A percentile compares a stretch with the other conserved stretches of the same genome.
Evolutionary conservation across 2,329 filamentous ascomycete genomes (phyloP).

Genomic region (Didymella keratinophila): DNA sequence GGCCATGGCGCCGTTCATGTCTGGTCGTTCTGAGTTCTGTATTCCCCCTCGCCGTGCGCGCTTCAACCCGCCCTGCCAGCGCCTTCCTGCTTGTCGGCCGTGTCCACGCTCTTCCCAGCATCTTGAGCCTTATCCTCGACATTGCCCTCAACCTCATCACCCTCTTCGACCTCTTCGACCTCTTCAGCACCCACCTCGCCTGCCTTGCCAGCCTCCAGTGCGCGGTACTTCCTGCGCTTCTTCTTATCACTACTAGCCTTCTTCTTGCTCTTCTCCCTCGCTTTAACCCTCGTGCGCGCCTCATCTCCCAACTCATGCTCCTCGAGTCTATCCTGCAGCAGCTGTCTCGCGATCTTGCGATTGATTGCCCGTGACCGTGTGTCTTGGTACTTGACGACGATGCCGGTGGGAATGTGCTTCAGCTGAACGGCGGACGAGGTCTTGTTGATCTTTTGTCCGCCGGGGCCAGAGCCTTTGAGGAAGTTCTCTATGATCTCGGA

Average conservation of each 20-base stretch:
- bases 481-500: slow-evolving; percentile 83
- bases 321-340: slow-evolving; percentile 82
- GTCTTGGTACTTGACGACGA: slow-evolving; percentile 93
- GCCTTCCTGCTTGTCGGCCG: slow-evolving; percentile 1
- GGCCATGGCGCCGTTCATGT: background rate
- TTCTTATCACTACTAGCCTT: slow-evolving; percentile 84
- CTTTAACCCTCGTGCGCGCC: slow-evolving; percentile 71
- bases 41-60: background rate
- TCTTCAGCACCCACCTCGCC: slow-evolving; percentile 73
- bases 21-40: background rate
- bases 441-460: slow-evolving; percentile 99
- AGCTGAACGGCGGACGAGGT: slow-evolving; percentile 94
- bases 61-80: slow-evolving; percentile 11
- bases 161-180: slow-evolving; percentile 63
- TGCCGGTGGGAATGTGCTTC: slow-evolving; percentile 85
- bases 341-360: slow-evolving; percentile 78
- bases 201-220: slow-evolving; percentile 20
- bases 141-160: slow-evolving; percentile 57
- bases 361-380: slow-evolving; percentile 89
- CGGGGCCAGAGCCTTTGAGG: slow-evolving; percentile 89
- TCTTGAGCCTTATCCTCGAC: slow-evolving; percentile 19
- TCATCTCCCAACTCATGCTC: slow-evolving; percentile 73
- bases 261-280: slow-evolving; percentile 69
- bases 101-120: slow-evolving; percentile 1
- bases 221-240: slow-evolving; percentile 75